phyloP scores from a whole-genome alignment of 2,329 filamentous ascomycete genomes.

The Rachicladosporium sp. region DNA sequence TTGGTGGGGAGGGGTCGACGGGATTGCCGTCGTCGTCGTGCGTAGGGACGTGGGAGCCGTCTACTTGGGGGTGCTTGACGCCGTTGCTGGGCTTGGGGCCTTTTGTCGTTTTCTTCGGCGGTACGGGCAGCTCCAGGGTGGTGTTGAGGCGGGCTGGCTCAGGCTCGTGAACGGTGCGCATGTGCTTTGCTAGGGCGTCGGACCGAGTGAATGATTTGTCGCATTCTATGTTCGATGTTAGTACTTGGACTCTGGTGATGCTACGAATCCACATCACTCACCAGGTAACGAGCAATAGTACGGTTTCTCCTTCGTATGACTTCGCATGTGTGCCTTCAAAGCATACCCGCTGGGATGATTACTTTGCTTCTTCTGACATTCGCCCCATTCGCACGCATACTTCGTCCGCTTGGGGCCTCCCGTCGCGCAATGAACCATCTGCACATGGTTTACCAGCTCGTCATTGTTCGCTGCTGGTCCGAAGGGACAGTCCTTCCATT shows the following conservation, averaged over 20 bases:
- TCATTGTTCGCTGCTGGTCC: conserved; percentile 40
- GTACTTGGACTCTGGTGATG: too few relatives aligned
- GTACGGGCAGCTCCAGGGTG: conserved; percentile 35
- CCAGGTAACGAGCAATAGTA: conserved; percentile 94
- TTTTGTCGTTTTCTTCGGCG: conserved; percentile 3
- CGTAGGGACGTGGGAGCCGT: conserved; percentile 8
- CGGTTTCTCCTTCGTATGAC: conserved; percentile 94
- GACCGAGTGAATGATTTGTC: conserved; percentile 93
- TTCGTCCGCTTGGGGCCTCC: conserved; percentile 67
- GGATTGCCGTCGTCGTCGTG: conserved; percentile 21
- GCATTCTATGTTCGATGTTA: conserved; percentile 53
- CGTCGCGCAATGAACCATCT: conserved; percentile 79
- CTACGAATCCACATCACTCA: conserved; percentile 30
- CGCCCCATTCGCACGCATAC: conserved; percentile 96
- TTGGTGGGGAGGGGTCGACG: conserved; percentile 25
- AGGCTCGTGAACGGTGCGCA: conserved; percentile 96
- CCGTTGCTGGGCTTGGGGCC: conserved; percentile 2
- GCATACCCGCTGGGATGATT: conserved; percentile 93
- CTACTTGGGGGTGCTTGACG: conserved; percentile 2
- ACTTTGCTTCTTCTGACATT: conserved; percentile 76
- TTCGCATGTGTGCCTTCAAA: conserved; percentile 91
- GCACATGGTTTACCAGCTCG: conserved; percentile 42
- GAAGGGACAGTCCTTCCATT: conserved; percentile 39
- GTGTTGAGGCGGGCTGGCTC: conserved; percentile 61
- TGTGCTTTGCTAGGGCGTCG: conserved; percentile 92